Conservation (phyloP, 495 filamentous ascomycete species). For the Extremus antarcticus region DNA sequence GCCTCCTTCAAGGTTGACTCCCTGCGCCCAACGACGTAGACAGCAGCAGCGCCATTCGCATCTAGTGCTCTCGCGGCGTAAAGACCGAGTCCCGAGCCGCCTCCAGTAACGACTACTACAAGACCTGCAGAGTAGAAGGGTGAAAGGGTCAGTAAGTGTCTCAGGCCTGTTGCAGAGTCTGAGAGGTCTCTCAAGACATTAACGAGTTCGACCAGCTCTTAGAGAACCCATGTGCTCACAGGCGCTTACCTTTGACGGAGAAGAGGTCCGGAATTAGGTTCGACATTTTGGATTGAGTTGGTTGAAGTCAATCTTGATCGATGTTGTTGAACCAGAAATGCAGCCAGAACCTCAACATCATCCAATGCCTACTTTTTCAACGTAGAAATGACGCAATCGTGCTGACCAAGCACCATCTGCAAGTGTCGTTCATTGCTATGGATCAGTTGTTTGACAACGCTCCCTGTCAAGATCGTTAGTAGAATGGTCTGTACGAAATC, state of each 20-base stretch:
- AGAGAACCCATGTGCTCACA: too few relatives aligned
- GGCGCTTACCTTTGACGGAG: not conserved
- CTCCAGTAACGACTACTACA: slow-evolving; percentile 51
- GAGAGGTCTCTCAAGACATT: too few relatives aligned
- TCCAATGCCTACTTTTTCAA: too few relatives aligned
- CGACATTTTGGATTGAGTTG: not conserved
- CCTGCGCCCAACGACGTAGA: slow-evolving; percentile 60
- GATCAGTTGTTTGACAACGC: not conserved
- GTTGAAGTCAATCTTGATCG: not conserved
- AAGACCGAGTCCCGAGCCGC: slow-evolving; percentile 51
- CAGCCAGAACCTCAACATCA: too few relatives aligned
- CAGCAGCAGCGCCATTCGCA: slow-evolving; percentile 50
- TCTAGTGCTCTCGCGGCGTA: slow-evolving; percentile 55
- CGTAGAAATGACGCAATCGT: too few relatives aligned
- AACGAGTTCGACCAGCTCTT: too few relatives aligned
- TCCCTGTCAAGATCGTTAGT: not conserved
- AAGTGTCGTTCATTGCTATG: too few relatives aligned
- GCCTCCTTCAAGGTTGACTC: slow-evolving; percentile 2
- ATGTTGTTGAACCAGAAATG: too few relatives aligned
- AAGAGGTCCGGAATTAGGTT: not conserved
- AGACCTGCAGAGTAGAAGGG: too few relatives aligned
- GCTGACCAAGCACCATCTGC: too few relatives aligned
- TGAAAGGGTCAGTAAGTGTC: too few relatives aligned
- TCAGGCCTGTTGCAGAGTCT: too few relatives aligned
- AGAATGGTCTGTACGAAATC: not conserved